Base-by-base conservation (phyloP, 257 asterid genomes). In the Thymus mandschuricus region DNA sequence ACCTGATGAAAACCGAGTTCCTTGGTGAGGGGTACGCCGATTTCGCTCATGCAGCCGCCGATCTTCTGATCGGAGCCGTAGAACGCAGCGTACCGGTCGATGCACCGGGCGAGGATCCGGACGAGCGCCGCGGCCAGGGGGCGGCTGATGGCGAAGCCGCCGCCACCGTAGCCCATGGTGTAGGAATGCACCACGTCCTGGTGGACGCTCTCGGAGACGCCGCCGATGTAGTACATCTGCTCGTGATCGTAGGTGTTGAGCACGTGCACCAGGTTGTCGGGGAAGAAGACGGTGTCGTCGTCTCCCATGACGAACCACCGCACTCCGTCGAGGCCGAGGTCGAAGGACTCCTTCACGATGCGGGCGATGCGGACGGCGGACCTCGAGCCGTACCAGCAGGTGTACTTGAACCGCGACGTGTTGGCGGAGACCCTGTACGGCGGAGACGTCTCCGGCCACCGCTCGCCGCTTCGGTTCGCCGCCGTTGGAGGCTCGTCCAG, bases 251-350 rank as follows among this genome's bases (percentile, higher is more conserved):
- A 94, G 56, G 81, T 89, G 0, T 63, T 50, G 52, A 94, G 33
- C 5, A 86, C 80, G 0, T 73, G 74, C 62, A 85, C 81, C 79
- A 94, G 68, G 83, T 94, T 94, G 82, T 85, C 87, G 0, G 86
- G 59, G 68, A 91, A 88, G 40, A 91, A 94, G 7, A 91, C 82
- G 0, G 99, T 94, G 65, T 94, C 99, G 15, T 94, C 99, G 8
- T 94, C 99, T 0, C 97, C 99, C 97, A 94, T 86, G 0, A 89
- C 97, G 13, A 94, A 89, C 99, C 99, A 94, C 72, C 97, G 68
- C 56, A 89, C 95, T 8, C 85, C 59, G 3, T 64, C 81, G 13
- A 74, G 12, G 5, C 93, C 89, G 0, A 84, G 72, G 58, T 85
- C 86, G 69, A 85, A 91, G 43, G 87, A 80, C 84, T 94, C 96